These are phyloP conservation scores for Vinca minor DNA, from an alignment of 257 asterid species.

Conservation along the genomic window DNA sequence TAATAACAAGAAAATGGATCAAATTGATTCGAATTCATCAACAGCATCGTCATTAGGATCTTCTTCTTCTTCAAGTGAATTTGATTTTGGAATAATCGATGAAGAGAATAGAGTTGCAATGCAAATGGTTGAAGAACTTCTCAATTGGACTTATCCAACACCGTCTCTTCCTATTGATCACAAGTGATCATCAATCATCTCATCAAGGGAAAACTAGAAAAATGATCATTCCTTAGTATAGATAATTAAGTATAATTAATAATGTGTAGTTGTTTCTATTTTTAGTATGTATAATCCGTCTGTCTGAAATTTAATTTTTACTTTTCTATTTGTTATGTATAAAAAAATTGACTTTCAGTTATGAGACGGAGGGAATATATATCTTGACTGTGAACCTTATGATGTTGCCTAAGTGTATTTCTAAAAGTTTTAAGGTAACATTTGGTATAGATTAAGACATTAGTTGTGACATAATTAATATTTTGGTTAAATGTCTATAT, in stretches of 20 bases:
- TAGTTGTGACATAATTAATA: neutral
- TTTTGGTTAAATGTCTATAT: neutral
- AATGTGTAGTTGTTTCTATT: too few species aligned
- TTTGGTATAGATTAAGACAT: constrained; percentile 4
- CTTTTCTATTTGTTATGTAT: too few species aligned
- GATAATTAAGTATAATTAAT: too few species aligned
- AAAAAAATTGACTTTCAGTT: too few species aligned
- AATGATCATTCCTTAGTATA: neutral
- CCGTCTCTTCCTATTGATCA: constrained; percentile 14
- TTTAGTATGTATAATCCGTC: too few species aligned
- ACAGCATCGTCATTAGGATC: too few species aligned
- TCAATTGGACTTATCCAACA: constrained; percentile 39
- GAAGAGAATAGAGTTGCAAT: constrained; percentile 64
- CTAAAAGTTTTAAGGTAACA: neutral
- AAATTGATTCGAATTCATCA: neutral
- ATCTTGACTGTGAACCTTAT: neutral
- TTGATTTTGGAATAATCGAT: constrained; percentile 28
- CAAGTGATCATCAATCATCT: neutral
- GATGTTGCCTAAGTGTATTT: constrained; percentile 9
- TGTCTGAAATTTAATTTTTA: too few species aligned
- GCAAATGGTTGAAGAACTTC: constrained; percentile 85
- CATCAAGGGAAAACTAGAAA: neutral
- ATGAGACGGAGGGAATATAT: too few species aligned
- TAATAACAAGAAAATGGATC: constrained; percentile 5
- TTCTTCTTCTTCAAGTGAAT: neutral